Base-by-base conservation (phyloP, 2,329 filamentous ascomycete species). In the Fusarium sp. region DNA sequence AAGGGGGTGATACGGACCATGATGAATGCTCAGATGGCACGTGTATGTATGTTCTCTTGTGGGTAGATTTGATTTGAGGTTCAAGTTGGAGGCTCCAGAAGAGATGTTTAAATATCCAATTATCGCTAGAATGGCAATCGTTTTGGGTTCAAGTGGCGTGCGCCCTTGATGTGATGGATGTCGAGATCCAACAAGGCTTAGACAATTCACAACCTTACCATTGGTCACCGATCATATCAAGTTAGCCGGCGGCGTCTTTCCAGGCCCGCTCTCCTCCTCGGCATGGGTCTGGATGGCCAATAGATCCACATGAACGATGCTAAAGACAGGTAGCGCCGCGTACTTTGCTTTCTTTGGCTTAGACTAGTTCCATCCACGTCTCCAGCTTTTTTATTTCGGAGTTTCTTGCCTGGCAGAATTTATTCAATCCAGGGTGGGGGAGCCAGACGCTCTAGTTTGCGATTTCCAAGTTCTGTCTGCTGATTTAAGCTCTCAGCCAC, bases 1-100 rank as follows among this genome's bases (percentile, higher is more conserved):
- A 94, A 94, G 1, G 71, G 85, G 30, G 86, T 83, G 70, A 92
- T 87, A 50, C 85, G 82, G 39, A 89, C 88, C 88, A 90, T 90
- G 22, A 4, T 33, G 13, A n/a, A 26, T 16, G 11, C 8, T n/a
- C 15, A 5, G 30, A 20, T 50, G 12, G 6, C 9, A 20, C 13
- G 12, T 33, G n/a, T 50, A 15, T 24, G 12, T 6, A 20, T 50
- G 16, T 11, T 33, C 4, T 24, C 12, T 6, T 24, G 1, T 7
- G 16, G 6, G 26, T 15, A 10, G 24, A 8, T 20, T 20, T 24
- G 12, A 9, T 0, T 35, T 6, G 33, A 16, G 18, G 33, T 35
- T 20, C 3, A 14, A 33, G 30, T 15, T 33, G 3, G 5, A 24
- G 13, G 30, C 12, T 14, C 16, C 6, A 56, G 38, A 14, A 26